Evolutionary conservation across 345 rosid genomes (phyloP).

Genomic region (Jatropha curcas): DNA sequence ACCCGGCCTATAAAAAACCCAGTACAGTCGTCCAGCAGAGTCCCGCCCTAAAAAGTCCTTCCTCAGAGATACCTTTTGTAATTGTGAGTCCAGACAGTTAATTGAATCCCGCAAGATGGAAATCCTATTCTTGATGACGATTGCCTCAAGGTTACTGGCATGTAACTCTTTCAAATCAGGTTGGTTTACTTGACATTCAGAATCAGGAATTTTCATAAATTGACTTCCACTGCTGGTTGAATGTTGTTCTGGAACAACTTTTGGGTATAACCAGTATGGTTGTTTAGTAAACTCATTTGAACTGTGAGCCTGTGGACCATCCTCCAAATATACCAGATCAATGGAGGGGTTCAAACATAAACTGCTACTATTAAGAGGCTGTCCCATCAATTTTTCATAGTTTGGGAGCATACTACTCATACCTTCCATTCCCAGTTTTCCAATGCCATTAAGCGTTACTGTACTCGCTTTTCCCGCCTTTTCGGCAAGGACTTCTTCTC

Average conservation of each 20-base stretch:
- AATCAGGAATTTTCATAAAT: neutral
- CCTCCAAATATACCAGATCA: slow-evolving; percentile 12
- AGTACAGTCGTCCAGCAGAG: slow-evolving; percentile 37
- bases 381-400: slow-evolving; percentile 9
- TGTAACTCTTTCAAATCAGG: slow-evolving; percentile 22
- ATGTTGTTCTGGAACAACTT: slow-evolving; percentile 10
- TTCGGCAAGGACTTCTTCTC: slow-evolving; percentile 28
- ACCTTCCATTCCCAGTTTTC: slow-evolving; percentile 15
- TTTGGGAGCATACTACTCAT: neutral
- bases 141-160: slow-evolving; percentile 14
- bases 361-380: neutral
- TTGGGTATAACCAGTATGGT: slow-evolving; percentile 8
- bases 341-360: slow-evolving; percentile 7
- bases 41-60: slow-evolving; percentile 39
- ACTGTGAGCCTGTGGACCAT: slow-evolving; percentile 16
- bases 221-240: slow-evolving; percentile 12
- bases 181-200: slow-evolving; percentile 21
- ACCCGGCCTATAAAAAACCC: slow-evolving; percentile 35
- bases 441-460: slow-evolving; percentile 10
- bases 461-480: slow-evolving; percentile 23
- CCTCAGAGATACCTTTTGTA: slow-evolving; percentile 25
- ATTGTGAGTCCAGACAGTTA: slow-evolving; percentile 26
- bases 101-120: slow-evolving; percentile 35
- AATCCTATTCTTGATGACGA: slow-evolving; percentile 20
- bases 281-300: slow-evolving; percentile 14